These are phyloP conservation scores for Mortierella sp. DNA, from an alignment of 371 early-diverging fungal species.

Conservation along the genomic window DNA sequence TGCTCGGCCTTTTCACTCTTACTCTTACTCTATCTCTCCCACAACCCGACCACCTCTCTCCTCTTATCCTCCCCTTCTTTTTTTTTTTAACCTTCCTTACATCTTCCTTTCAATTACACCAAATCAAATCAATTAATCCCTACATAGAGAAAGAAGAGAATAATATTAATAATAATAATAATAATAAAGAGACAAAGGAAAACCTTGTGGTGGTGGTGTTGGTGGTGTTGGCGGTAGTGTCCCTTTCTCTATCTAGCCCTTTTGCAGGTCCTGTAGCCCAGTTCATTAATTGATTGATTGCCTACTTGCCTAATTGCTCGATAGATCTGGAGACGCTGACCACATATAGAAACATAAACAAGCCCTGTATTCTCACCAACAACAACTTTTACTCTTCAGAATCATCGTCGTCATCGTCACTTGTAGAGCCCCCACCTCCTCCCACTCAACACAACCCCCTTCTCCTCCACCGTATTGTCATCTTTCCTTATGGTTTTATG, in stretches of 20 bases:
- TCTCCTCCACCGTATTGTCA: neutral
- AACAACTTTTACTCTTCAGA: neutral
- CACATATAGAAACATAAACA: neutral
- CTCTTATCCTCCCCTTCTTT: neutral
- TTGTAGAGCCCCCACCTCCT: neutral
- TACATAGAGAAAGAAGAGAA: neutral
- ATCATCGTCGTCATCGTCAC: neutral
- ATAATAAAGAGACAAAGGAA: neutral
- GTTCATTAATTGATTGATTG: too few relatives aligned
- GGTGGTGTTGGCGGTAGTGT: neutral
- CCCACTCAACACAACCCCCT: neutral
- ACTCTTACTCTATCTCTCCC: constrained; percentile 2
- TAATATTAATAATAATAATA: neutral
- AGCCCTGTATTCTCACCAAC: too few relatives aligned
- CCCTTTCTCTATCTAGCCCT: neutral
- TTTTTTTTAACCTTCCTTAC: neutral
- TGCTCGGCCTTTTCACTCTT: neutral
- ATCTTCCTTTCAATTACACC: neutral
- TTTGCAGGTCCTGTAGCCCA: neutral
- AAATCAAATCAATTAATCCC: neutral
- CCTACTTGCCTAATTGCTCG: neutral
- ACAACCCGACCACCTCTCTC: neutral
- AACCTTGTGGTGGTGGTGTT: neutral
- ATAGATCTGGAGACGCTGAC: constrained; percentile 7
- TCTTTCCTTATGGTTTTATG: neutral